Base-by-base conservation (phyloP, 306 rosid genomes). In the Pyrus bretschneideri region DNA sequence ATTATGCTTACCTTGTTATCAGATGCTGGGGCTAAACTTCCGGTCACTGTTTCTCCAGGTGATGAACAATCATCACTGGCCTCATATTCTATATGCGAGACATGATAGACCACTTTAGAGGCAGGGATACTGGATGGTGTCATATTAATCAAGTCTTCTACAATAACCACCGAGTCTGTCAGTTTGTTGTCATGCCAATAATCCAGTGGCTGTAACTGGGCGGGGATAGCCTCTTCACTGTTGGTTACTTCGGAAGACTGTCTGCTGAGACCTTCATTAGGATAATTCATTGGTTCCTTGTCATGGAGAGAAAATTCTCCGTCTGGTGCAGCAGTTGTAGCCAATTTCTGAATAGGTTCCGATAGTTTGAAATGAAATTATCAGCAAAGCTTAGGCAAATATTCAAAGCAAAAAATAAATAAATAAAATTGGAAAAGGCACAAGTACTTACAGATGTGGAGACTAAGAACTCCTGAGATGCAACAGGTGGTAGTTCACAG, bases 401-500 rank as follows among this genome's bases (percentile, higher is more conserved):
- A 3, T 11, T 74, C 11, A 54, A 70, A 57, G 31, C 11, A 52
- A 52, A 52, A 52, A 52, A 52, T 5, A 52, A 52, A 27, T 61
- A 60, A 68, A 29, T 11, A 4, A 27, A 25, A 25, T 25, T 15
- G 29, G 68, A 35, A 74, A 52, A 35, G 29, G 71, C 70, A 38
- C 51, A 80, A 79, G 77, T 72, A 84, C 97, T 88, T 87, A 95
- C 98, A 46, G 88, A 63, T 79, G 75, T 54, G 57, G 80, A 79
- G 71, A 60, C 71, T 25, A 70, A 70, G 66, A 72, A 69, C 31
- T 67, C 80, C 68, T 68, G 81, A 70, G 83, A 71, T 69, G 76
- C 86, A 67, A 76, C 71, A 9, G 12, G 45, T 9, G 10, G 45
- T 9, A 9, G 45, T 42, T 42, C 45, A 42, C 2, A 1, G 45